Evolutionary conservation across 164 flowering plant species (phyloP).

Genomic region (Umbellularia californica): DNA sequence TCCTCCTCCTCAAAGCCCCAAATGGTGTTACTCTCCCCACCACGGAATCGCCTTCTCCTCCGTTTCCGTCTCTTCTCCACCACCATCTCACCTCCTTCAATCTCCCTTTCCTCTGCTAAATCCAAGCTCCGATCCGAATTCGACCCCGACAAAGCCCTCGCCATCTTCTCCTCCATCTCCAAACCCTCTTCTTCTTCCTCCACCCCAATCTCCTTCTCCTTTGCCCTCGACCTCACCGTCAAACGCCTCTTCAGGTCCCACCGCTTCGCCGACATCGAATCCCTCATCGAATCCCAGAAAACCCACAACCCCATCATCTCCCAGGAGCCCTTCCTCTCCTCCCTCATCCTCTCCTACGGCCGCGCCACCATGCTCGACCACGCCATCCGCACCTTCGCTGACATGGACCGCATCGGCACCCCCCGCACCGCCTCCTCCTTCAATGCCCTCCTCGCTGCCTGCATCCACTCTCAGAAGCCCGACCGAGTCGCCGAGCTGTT

Average conservation of each 20-base stretch:
- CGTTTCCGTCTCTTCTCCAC: background rate
- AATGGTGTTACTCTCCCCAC: background rate
- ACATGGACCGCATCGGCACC: conserved; percentile 23
- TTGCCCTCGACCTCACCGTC: conserved; percentile 18
- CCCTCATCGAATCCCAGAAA: conserved; percentile 62
- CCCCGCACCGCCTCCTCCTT: conserved; percentile 58
- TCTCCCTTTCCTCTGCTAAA: conserved; percentile 8
- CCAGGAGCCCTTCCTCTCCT: conserved; percentile 45
- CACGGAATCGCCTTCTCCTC: conserved; percentile 2
- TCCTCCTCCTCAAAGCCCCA: background rate
- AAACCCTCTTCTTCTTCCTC: background rate
- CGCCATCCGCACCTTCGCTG: conserved; percentile 44
- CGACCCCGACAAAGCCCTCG: conserved; percentile 14
- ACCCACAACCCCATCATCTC: conserved; percentile 18
- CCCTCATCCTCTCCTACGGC: conserved; percentile 67
- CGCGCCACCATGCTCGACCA: conserved; percentile 74
- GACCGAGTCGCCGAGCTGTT: conserved; percentile 47
- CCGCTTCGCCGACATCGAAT: conserved; percentile 24
- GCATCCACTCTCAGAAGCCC: conserved; percentile 32
- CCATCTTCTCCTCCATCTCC: conserved; percentile 13
- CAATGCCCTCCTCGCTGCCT: conserved; percentile 61
- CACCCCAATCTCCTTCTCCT: conserved; percentile 1
- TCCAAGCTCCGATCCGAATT: conserved; percentile 5
- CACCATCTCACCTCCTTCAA: background rate
- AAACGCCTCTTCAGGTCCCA: conserved; percentile 27